Evolutionary conservation across 495 filamentous ascomycete genomes (phyloP).

Genomic region (Trichoderma orchidacearum): DNA sequence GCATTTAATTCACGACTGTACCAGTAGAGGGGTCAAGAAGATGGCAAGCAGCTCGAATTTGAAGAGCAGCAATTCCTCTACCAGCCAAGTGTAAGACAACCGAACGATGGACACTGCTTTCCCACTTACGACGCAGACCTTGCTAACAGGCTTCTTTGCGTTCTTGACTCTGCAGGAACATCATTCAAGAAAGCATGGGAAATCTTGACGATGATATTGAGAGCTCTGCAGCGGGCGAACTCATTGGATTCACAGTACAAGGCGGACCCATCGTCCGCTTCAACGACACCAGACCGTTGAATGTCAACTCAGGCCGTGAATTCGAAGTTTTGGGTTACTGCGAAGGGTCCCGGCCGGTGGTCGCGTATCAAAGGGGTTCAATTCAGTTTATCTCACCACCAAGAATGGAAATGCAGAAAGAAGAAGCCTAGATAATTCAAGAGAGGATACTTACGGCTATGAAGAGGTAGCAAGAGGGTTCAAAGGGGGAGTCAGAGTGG

Average conservation of each 20-base stretch:
- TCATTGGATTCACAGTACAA: constrained; percentile 2
- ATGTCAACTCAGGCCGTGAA: neutral
- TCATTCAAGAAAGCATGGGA: neutral
- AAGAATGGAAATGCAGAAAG: too few relatives aligned
- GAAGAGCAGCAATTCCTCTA: neutral
- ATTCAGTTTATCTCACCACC: neutral
- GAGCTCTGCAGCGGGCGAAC: neutral
- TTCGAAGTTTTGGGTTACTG: neutral
- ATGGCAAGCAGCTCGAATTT: neutral
- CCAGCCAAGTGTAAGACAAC: constrained; percentile 1
- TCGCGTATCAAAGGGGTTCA: neutral
- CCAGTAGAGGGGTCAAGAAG: neutral
- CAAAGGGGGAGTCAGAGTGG: neutral
- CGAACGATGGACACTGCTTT: neutral
- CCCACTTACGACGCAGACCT: too few relatives aligned
- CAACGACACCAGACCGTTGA: neutral
- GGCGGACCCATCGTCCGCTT: constrained; percentile 4
- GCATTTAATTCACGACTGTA: constrained; percentile 18
- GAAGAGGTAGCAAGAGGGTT: neutral
- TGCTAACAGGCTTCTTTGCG: neutral
- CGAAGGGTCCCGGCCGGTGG: neutral
- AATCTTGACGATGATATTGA: neutral
- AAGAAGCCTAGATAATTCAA: neutral
- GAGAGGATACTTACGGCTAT: too few relatives aligned
- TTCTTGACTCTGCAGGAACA: neutral